These are phyloP conservation scores for Hypoxylon sp. DNA, from an alignment of 2,329 filamentous ascomycete species.

Conservation along the genomic window DNA sequence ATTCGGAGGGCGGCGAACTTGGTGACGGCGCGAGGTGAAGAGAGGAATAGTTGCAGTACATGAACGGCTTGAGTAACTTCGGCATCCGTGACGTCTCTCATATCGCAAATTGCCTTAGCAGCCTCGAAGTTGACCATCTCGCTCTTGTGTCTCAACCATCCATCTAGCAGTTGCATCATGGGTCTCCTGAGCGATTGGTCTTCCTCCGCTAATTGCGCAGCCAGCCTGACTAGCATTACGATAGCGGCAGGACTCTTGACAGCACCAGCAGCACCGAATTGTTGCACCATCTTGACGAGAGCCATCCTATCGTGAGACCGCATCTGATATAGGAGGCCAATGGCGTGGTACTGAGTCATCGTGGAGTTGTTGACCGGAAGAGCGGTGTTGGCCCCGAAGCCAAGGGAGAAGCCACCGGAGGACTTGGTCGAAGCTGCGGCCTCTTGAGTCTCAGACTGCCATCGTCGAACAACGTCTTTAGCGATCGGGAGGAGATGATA, in stretches of 20 bases:
- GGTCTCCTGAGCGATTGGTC: conserved; percentile 89
- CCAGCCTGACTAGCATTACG: conserved; percentile 91
- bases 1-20: conserved; percentile 98
- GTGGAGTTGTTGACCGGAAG: conserved; percentile 91
- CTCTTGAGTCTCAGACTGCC: conserved; percentile 99
- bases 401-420: conserved; percentile 89
- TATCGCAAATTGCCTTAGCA: conserved; percentile 96
- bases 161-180: conserved; percentile 97
- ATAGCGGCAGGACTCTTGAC: conserved; percentile 96
- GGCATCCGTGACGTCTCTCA: conserved; percentile 91
- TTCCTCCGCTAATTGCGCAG: conserved; percentile 94
- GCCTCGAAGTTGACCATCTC: conserved; percentile 99
- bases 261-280: conserved; percentile 91
- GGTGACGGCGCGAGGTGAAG: conserved; percentile 93
- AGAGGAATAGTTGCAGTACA: conserved; percentile 95
- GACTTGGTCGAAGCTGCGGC: conserved; percentile 92
- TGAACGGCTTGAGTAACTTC: conserved; percentile 95
- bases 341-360: conserved; percentile 99
- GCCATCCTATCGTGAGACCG: conserved; percentile 98
- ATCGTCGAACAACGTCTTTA: conserved; percentile 93
- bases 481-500: conserved; percentile 98
- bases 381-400: conserved; percentile 85
- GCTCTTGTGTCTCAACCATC: conserved; percentile 98
- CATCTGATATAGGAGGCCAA: conserved; percentile 98
- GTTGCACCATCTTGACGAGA: conserved; percentile 99